phyloP scores from a whole-genome alignment of 345 rosid genomes.

The Boechera divaricarpa region DNA sequence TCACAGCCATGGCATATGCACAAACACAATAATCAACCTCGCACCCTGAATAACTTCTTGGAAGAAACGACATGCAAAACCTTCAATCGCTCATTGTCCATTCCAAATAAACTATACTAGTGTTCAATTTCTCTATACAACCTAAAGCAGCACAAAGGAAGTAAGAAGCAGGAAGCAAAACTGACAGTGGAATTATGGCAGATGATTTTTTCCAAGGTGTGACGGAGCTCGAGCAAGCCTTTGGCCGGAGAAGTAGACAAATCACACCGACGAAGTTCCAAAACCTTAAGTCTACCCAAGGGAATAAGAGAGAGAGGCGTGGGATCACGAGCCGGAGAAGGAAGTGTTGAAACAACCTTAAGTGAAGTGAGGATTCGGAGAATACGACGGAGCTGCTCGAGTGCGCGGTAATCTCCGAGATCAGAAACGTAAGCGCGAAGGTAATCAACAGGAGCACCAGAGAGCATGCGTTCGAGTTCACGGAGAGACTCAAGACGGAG shows the following conservation, averaged over 20 bases:
- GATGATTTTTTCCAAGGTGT: constrained; percentile 84
- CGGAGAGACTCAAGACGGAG: constrained; percentile 86
- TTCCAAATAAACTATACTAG: not conserved
- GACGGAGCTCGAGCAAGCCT: constrained; percentile 84
- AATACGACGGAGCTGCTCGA: constrained; percentile 90
- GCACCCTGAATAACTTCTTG: not conserved
- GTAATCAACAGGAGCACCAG: constrained; percentile 92
- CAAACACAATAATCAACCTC: not conserved
- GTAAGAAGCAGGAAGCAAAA: constrained; percentile 2
- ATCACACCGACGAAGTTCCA: constrained; percentile 93
- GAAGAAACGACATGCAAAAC: not conserved
- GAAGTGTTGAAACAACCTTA: constrained; percentile 78
- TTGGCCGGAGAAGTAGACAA: constrained; percentile 91
- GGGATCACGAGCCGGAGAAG: constrained; percentile 79
- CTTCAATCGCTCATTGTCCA: not conserved
- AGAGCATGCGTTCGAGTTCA: constrained; percentile 83
- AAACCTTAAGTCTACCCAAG: constrained; percentile 71
- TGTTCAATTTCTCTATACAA: constrained; percentile 9
- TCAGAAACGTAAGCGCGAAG: constrained; percentile 95
- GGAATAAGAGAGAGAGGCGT: constrained; percentile 84
- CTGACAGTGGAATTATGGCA: constrained; percentile 97
- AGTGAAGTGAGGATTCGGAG: constrained; percentile 78
- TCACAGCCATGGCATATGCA: not conserved
- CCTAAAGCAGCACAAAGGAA: constrained; percentile 1
- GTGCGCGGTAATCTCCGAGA: constrained; percentile 93